Evolutionary conservation across 164 flowering plant species (phyloP).

Genomic region (Sedum album): DNA sequence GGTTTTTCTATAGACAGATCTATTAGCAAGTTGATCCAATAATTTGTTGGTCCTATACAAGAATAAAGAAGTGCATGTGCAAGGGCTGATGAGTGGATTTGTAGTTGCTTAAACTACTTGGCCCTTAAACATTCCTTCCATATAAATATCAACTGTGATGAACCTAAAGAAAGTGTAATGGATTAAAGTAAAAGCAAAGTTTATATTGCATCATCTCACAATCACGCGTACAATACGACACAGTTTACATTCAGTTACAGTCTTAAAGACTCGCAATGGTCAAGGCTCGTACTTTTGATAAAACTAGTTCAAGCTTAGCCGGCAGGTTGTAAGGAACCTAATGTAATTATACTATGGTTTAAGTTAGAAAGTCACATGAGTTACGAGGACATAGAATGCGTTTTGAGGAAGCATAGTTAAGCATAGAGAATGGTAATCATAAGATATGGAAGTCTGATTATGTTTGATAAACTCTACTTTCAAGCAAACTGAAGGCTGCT

Average conservation of each 20-base stretch:
- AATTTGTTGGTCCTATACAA: not conserved
- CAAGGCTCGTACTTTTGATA: not conserved
- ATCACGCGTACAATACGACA: not conserved
- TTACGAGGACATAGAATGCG: not conserved
- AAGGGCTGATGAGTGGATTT: not conserved
- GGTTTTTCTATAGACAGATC: not conserved
- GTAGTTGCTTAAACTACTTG: not conserved
- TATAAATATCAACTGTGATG: not conserved
- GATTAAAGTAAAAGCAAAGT: slow-evolving; percentile 2
- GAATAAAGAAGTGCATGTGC: not conserved
- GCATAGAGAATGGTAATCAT: not conserved
- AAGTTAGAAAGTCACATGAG: not conserved
- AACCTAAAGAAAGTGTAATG: not conserved
- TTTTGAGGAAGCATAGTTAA: not conserved
- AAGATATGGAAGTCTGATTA: not conserved
- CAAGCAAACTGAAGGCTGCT: not conserved
- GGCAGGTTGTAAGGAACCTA: not conserved
- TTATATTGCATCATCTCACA: not conserved
- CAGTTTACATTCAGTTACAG: not conserved
- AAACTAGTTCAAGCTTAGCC: not conserved
- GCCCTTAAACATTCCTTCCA: not conserved
- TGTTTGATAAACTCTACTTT: not conserved
- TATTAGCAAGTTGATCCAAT: not conserved
- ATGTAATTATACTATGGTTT: not conserved
- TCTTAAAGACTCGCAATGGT: not conserved